Conservation (phyloP, 139 green algal species). For the Chlamydomonas eustigma region DNA sequence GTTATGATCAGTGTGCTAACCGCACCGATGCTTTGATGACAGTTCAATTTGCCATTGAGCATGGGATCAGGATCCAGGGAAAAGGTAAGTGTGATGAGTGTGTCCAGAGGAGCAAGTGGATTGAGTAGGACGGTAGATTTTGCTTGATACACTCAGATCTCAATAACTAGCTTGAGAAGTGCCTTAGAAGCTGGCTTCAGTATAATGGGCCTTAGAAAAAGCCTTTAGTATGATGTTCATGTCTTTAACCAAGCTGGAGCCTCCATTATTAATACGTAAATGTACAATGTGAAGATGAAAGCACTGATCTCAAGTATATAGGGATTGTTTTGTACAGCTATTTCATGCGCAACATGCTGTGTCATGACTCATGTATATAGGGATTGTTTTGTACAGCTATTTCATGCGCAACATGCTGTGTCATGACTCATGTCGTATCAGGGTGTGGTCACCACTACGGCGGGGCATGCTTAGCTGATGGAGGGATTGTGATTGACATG, state of each 20-base stretch:
- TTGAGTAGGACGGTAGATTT: too few species aligned
- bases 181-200: too few species aligned
- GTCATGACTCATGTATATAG: too few species aligned
- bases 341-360: too few species aligned
- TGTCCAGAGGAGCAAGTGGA: too few species aligned
- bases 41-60: not conserved
- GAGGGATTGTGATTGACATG: constrained; percentile 13
- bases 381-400: too few species aligned
- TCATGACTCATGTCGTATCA: not conserved
- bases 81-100: not conserved
- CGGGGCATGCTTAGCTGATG: constrained; percentile 6
- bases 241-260: not conserved
- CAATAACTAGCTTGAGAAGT: too few species aligned
- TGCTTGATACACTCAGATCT: too few species aligned
- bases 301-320: not conserved
- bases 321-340: too few species aligned
- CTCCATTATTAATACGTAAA: not conserved
- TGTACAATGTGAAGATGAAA: not conserved
- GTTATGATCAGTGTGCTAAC: not conserved
- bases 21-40: not conserved
- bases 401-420: too few species aligned
- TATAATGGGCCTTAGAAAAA: too few species aligned
- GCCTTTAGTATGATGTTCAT: too few species aligned
- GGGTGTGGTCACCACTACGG: constrained; percentile 16
- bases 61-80: not conserved